Percentiles rank a stretch among this genome's conserved stretches.
Conservation (phyloP, 768 basidiomycete genomes). For the Mycena pura region DNA sequence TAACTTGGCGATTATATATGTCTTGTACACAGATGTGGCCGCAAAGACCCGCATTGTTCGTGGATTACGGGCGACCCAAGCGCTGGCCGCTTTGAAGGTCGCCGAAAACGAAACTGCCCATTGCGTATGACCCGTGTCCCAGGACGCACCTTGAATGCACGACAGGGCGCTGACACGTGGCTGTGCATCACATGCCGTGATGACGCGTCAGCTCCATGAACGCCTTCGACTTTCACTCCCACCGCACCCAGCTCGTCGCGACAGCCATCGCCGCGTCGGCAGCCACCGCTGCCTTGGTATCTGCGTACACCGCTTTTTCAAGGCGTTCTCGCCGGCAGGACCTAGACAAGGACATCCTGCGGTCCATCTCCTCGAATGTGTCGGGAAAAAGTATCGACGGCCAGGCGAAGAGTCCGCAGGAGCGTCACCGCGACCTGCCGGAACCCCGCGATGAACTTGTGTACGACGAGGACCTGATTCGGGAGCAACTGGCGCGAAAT, state of each 20-base stretch:
- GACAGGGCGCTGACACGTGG: too few relatives aligned
- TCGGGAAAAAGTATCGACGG: slow-evolving; percentile 13
- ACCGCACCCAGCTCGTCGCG: slow-evolving; percentile 68
- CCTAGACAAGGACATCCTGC: slow-evolving; percentile 63
- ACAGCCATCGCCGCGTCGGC: slow-evolving; percentile 71
- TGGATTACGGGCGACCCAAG: too few relatives aligned
- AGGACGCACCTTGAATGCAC: too few relatives aligned
- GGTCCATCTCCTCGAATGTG: slow-evolving; percentile 47
- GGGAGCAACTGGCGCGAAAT: slow-evolving; percentile 91
- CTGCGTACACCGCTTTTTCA: slow-evolving; percentile 59
- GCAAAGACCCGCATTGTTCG: too few relatives aligned
- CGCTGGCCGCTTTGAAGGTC: too few relatives aligned
- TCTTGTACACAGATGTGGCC: too few relatives aligned
- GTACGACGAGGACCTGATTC: slow-evolving; percentile 83
- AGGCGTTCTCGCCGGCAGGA: slow-evolving; percentile 56
- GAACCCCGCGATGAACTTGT: slow-evolving; percentile 12
- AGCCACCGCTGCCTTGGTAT: slow-evolving; percentile 64
- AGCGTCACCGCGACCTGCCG: background rate
- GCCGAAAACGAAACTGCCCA: too few relatives aligned
- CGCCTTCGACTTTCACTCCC: slow-evolving; percentile 51
- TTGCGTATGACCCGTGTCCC: too few relatives aligned
- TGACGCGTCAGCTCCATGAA: slow-evolving; percentile 35
- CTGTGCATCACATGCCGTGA: too few relatives aligned
- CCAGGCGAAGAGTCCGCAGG: background rate
- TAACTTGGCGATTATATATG: too few relatives aligned